These are phyloP conservation scores for Myxozyma nipponensis DNA, from an alignment of 805 yeast species.

Conservation along the genomic window DNA sequence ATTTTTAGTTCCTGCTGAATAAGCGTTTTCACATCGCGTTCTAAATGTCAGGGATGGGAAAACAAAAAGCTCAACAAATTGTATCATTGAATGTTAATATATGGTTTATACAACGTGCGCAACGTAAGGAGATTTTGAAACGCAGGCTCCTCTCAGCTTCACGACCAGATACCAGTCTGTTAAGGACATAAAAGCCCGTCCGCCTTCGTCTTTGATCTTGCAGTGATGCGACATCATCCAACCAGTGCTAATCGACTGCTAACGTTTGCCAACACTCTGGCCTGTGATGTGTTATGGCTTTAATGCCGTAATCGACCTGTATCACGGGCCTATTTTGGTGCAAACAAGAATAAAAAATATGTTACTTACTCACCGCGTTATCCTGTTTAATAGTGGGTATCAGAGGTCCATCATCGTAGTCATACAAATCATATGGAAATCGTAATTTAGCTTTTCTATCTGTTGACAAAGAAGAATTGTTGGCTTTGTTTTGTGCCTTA, in stretches of 20 bases:
- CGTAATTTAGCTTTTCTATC: neutral
- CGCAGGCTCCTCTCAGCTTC: too few relatives aligned
- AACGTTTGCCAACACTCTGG: conserved; percentile 92
- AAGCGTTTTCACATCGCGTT: conserved; percentile 1
- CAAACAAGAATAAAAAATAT: conserved; percentile 66
- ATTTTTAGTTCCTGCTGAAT: conserved; percentile 19
- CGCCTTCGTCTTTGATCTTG: too few relatives aligned
- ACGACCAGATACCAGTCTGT: too few relatives aligned
- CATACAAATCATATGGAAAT: neutral
- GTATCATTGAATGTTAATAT: conserved; percentile 18
- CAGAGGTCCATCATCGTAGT: conserved; percentile 25
- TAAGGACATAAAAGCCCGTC: neutral
- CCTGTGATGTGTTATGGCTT: conserved; percentile 48
- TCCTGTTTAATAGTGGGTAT: conserved; percentile 25
- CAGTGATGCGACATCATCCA: too few relatives aligned
- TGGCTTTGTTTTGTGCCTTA: too few relatives aligned
- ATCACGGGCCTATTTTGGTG: conserved; percentile 84
- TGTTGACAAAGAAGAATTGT: too few relatives aligned
- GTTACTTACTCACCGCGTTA: conserved; percentile 68
- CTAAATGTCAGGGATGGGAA: conserved; percentile 7
- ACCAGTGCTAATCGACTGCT: too few relatives aligned
- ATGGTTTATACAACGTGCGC: conserved; percentile 8
- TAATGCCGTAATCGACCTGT: conserved; percentile 28
- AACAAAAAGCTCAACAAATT: conserved; percentile 3
- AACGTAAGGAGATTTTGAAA: too few relatives aligned